Base-by-base conservation (phyloP, 176 grass and related monocot species). In the Ampelocalamus luodianensis region DNA sequence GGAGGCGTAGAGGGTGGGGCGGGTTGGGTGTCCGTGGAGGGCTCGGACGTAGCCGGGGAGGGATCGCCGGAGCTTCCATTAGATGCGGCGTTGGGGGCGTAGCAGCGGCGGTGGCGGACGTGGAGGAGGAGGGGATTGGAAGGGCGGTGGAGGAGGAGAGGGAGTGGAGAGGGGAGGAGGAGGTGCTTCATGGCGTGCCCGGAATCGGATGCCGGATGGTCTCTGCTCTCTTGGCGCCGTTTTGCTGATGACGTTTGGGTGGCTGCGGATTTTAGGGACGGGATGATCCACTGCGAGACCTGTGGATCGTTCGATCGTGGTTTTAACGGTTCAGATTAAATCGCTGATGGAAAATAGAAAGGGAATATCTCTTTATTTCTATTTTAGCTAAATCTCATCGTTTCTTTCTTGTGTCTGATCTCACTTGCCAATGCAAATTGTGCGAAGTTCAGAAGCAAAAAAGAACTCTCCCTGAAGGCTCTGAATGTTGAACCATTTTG, bases 71-170 rank as follows among this genome's bases (percentile, higher is more conserved):
- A 77, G 79, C 13, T 54, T 39, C 79, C 88, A 32, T 78, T 15
- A 39, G 87, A 72, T 38, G 83, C 76, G 10, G 89, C 67, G 71
- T 0, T 3, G 5, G 23, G 43, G 74, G 26, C 42, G 51, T 38
- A 13, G 73, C 16, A 20, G 65, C 16, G 64, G 26, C 64, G 53
- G 36, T 32, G 83, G 79, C 40, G 74, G 55, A 5, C 26, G 65
- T 45, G 77, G 36, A 86, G 74, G 60, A 70, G 70, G 22, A 34
- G 22, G 23, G 79, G 68, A 3, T 74, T 44, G 82, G 65, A 40
- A 18, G 86, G 72, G 78, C 17, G 49, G 79, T 88, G 92, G 59
- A 55, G 65, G 81, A 68, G 86, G 85, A 89, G 67, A 24, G 76
- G 86, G 53, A 74, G 72, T 24, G 29, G 29, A 39, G 82, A 79